These are phyloP conservation scores for Cladophialophora psammophila DNA, from an alignment of 2,329 filamentous ascomycete species.

Conservation along the genomic window DNA sequence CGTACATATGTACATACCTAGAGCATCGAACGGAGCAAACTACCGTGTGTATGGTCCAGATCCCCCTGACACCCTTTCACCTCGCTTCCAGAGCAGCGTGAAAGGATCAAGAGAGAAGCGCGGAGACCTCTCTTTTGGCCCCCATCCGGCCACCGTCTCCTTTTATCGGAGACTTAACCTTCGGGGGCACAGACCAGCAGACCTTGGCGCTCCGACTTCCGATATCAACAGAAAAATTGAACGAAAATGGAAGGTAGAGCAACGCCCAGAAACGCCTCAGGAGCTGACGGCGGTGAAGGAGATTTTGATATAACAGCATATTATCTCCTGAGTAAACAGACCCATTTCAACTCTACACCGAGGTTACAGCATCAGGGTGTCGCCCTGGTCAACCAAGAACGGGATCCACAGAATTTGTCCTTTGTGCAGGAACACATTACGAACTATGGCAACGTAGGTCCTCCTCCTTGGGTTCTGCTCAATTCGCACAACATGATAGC, in stretches of 20 bases:
- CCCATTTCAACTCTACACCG: background rate
- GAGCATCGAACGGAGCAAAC: background rate
- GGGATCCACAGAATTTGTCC: constrained; percentile 2
- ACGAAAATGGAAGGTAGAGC: background rate
- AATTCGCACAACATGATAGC: constrained; percentile 24
- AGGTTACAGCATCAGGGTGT: background rate
- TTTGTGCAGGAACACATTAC: constrained; percentile 12
- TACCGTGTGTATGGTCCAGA: background rate
- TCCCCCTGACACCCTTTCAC: background rate
- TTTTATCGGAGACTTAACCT: constrained; percentile 6
- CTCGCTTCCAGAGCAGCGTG: background rate
- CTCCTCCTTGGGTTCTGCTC: constrained; percentile 12
- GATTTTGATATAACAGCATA: constrained; percentile 4
- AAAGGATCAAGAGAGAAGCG: background rate
- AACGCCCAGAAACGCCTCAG: background rate
- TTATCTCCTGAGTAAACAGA: background rate
- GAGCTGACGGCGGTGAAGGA: constrained; percentile 14
- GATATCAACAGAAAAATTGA: constrained; percentile 7
- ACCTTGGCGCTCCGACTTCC: constrained; percentile 12
- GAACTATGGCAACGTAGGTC: constrained; percentile 49
- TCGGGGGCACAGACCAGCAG: constrained; percentile 12
- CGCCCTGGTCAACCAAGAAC: background rate
- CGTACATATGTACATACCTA: background rate
- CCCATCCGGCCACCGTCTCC: background rate
- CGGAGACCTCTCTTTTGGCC: background rate